Percentiles rank a stretch among this genome's conserved stretches.
phyloP scores from a whole-genome alignment of 352 stramenopile species.

The Lagenidium giganteum region DNA sequence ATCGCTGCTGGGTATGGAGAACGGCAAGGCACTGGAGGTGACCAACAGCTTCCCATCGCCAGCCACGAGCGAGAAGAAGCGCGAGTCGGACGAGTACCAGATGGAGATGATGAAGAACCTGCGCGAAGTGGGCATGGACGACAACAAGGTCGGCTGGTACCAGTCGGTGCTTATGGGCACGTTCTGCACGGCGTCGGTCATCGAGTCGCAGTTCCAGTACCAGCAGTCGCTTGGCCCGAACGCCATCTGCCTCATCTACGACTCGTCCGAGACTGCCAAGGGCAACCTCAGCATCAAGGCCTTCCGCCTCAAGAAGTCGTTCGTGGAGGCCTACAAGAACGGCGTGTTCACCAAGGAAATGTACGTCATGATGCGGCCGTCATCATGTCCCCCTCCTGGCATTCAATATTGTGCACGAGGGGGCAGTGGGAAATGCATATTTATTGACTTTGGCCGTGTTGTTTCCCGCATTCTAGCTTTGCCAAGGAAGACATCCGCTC shows the following conservation, averaged over 20 bases:
- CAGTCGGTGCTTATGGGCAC: slow-evolving; percentile 96
- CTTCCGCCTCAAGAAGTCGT: slow-evolving; percentile 93
- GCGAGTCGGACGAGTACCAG: slow-evolving; percentile 93
- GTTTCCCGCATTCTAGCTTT: no score
- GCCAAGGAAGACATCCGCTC: slow-evolving; percentile 81
- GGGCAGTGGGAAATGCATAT: no score
- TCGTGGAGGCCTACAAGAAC: slow-evolving; percentile 89
- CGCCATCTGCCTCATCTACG: slow-evolving; percentile 97
- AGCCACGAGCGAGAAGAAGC: slow-evolving; percentile 66
- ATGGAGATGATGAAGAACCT: slow-evolving; percentile 99
- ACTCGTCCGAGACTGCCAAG: slow-evolving; percentile 94
- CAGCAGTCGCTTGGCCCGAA: slow-evolving; percentile 96
- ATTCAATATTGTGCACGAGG: no score
- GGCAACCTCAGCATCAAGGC: slow-evolving; percentile 94
- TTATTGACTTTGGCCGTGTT: no score
- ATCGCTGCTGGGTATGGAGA: slow-evolving; percentile 94
- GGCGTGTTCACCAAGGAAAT: slow-evolving; percentile 76
- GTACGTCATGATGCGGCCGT: slow-evolving; percentile 13
- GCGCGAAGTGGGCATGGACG: slow-evolving; percentile 97
- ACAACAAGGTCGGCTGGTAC: slow-evolving; percentile 99
- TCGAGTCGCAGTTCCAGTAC: slow-evolving; percentile 96
- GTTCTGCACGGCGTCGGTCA: slow-evolving; percentile 92
- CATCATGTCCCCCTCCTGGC: no score
- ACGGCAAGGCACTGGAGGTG: slow-evolving; percentile 91
- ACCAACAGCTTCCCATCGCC: slow-evolving; percentile 98